These are phyloP conservation scores for Poteriospumella lacustris DNA, from an alignment of 108 stramenopile genomes.

Conservation along the genomic window DNA sequence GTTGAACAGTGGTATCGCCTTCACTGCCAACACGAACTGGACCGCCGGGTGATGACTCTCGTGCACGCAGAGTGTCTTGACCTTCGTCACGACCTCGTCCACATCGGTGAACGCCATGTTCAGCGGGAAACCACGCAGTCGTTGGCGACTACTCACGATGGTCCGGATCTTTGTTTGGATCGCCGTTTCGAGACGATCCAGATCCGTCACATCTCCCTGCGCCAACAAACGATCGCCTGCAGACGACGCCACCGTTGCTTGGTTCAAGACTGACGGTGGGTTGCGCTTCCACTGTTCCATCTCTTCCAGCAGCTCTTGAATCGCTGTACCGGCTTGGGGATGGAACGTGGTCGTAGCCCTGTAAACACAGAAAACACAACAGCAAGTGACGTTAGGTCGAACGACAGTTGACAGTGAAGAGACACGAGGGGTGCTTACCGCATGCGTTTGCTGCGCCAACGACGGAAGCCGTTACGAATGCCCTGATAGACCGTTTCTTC, in stretches of 20 bases:
- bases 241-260: too few relatives aligned
- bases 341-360: conserved; percentile 19
- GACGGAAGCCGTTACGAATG: conserved; percentile 37
- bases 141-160: too few relatives aligned
- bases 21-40: conserved; percentile 49
- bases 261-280: too few relatives aligned
- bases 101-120: conserved; percentile 53
- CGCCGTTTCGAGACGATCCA: too few relatives aligned
- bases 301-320: background rate
- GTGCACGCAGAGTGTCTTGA: conserved; percentile 46
- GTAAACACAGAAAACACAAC: too few relatives aligned
- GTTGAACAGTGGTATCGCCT: conserved; percentile 43
- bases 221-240: too few relatives aligned
- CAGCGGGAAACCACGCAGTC: conserved; percentile 42
- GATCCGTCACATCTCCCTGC: too few relatives aligned
- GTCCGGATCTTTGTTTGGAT: too few relatives aligned
- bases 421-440: too few relatives aligned
- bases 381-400: conserved; percentile 41
- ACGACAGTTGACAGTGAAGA: conserved; percentile 39
- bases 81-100: conserved; percentile 34
- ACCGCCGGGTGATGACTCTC: conserved; percentile 43
- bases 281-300: conserved; percentile 21
- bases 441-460: conserved; percentile 44
- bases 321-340: background rate
- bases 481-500: conserved; percentile 33